Conservation (phyloP, 2,329 filamentous ascomycete genomes). For the Rosellinia necatrix region DNA sequence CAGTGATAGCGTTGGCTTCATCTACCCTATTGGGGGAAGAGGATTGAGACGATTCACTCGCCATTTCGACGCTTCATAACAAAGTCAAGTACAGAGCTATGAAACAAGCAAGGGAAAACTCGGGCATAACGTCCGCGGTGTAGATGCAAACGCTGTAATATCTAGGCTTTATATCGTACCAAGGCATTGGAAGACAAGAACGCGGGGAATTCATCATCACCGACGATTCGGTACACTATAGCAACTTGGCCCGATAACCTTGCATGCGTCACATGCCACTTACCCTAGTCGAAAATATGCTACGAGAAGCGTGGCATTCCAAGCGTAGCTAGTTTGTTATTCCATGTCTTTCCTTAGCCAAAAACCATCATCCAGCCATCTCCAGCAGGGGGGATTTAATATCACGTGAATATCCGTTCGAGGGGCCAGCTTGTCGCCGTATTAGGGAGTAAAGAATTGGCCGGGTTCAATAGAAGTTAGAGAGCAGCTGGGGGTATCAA, state of each 20-base stretch:
- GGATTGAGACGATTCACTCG: slow-evolving; percentile 20
- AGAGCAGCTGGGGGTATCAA: background rate
- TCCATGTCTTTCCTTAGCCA: background rate
- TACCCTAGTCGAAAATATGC: background rate
- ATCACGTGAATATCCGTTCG: background rate
- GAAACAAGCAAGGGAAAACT: background rate
- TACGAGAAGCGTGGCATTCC: background rate
- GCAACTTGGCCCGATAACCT: slow-evolving; percentile 6
- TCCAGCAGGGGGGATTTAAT: background rate
- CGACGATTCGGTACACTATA: slow-evolving; percentile 1
- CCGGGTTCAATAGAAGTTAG: too few species aligned
- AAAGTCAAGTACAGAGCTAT: background rate
- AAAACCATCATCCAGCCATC: background rate
- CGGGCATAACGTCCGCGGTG: too few species aligned
- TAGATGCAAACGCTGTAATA: too few species aligned
- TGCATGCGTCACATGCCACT: slow-evolving; percentile 11
- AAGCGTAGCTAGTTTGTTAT: background rate
- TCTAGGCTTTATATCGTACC: slow-evolving; percentile 5
- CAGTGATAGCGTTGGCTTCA: slow-evolving; percentile 30
- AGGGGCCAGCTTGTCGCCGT: too few species aligned
- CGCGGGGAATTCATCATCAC: slow-evolving; percentile 10
- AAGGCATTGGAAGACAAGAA: background rate
- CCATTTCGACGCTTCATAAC: slow-evolving; percentile 22
- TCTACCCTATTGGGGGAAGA: slow-evolving; percentile 13
- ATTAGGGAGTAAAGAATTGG: too few species aligned